Base-by-base conservation (phyloP, 1,284 basidiomycete genomes). In the Grifola frondosa region DNA sequence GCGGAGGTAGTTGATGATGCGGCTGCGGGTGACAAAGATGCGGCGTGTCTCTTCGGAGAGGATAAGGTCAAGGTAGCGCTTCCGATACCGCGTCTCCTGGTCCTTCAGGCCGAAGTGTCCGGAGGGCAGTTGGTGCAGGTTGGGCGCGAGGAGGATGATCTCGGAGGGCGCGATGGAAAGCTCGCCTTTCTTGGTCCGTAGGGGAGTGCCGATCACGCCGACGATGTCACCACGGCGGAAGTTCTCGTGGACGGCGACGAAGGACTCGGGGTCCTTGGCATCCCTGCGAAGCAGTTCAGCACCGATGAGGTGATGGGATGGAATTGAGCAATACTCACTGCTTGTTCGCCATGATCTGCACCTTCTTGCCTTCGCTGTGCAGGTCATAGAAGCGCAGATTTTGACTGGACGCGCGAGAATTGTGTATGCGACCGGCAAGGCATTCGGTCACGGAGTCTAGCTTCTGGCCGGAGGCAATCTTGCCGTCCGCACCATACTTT, bases 11-110 rank as follows among this genome's bases (percentile, higher is more conserved):
- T 91, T 93, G 70, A 97, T 78, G 60, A 96, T 86, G 62, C 79
- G 82, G 65, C 82, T 83, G 49, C 96, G 87, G 40, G 91, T 91
- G 69, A 97, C 74, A 69, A 99, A 99, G 53, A 96, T 84, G 54
- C 88, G 84, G 56, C 97, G 87, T 13, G 94, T 94, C 56, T 85
- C 79, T 40, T 91, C 85, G 70, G 92, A 97, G 69, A 99, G 80
- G 70, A 99, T 97, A 55, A 99, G 81, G 69, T 99, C 96, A 50
- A 99, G 84, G 76, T 99, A 98, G 45, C 96, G 88, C 87, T 98
- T 99, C 70, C 97, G 84, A 78, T 98, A 97, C 44, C 96, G 86
- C 40, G 90, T 93, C 70, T 99, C 96, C 66, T 93, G 88, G 71
- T 99, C 96, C 75, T 93, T 93, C 57, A 97, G 74, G 35, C 94